A percentile compares a stretch with the other conserved stretches of the same genome.
Evolutionary conservation across 2,329 filamentous ascomycete genomes (phyloP).

Genomic region (Diaporthe amygdali): DNA sequence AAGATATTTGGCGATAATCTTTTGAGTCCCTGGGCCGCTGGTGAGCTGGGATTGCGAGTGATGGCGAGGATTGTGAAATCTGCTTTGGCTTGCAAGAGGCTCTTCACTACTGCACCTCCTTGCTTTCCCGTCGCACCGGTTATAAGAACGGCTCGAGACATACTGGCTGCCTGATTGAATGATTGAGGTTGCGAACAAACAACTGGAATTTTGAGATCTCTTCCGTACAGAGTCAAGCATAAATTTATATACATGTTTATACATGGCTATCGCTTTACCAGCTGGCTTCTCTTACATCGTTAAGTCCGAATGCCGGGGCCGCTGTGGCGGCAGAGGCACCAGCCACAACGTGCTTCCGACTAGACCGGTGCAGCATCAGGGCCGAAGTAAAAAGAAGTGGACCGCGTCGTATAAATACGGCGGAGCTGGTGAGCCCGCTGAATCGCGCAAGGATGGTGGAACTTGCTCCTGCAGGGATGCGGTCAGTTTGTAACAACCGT

Average conservation of each 20-base stretch:
- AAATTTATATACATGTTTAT: not conserved
- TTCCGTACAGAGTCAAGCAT: not conserved
- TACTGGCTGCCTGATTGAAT: not conserved
- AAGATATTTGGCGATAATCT: not conserved
- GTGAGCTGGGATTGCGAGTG: constrained; percentile 54
- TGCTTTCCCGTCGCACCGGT: constrained; percentile 35
- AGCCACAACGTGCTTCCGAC: not conserved
- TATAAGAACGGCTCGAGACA: constrained; percentile 26
- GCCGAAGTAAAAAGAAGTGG: not conserved
- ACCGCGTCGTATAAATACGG: constrained; percentile 1
- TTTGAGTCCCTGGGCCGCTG: constrained; percentile 34
- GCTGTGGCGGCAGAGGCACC: not conserved
- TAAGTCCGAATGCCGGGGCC: not conserved
- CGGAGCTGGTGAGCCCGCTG: not conserved
- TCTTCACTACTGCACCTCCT: constrained; percentile 32
- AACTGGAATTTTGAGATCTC: not conserved
- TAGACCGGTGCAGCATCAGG: not conserved
- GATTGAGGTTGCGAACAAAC: not conserved
- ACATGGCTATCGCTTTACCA: not conserved
- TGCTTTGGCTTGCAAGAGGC: constrained; percentile 29
- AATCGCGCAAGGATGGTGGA: not conserved
- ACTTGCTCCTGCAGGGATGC: not conserved
- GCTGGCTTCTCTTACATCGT: not conserved
- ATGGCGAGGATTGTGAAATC: constrained; percentile 57
- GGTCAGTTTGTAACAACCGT: not conserved